These are phyloP conservation scores for Cochlearia excelsa DNA, from an alignment of 345 rosid genomes.

Conservation along the genomic window DNA sequence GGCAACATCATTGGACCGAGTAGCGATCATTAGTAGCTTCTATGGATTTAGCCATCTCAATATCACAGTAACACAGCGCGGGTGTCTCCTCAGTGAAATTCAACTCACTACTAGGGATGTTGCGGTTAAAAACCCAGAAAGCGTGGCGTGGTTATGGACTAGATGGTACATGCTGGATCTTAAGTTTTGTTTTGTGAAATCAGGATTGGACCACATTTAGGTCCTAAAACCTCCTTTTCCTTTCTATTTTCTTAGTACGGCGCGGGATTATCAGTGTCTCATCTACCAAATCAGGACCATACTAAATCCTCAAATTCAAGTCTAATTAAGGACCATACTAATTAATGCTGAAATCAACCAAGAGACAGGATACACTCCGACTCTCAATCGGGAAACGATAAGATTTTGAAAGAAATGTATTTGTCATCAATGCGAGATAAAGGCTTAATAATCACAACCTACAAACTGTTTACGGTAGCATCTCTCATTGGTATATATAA, in stretches of 20 bases:
- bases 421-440: not conserved
- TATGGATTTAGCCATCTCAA: not conserved
- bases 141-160: not conserved
- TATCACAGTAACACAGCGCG: not conserved
- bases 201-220: not conserved
- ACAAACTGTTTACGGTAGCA: conserved; percentile 23
- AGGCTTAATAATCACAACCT: conserved; percentile 15
- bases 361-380: not conserved
- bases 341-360: not conserved
- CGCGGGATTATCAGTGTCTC: not conserved
- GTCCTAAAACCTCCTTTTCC: not conserved
- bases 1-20: not conserved
- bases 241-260: not conserved
- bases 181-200: not conserved
- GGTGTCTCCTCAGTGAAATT: conserved; percentile 4
- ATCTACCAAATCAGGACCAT: conserved; percentile 8
- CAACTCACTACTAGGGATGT: conserved; percentile 5
- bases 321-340: not conserved
- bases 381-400: conserved; percentile 4
- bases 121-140: conserved; percentile 1
- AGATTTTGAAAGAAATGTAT: not conserved
- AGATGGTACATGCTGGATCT: not conserved
- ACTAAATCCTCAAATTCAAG: conserved; percentile 8
- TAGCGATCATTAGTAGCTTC: not conserved
- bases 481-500: conserved; percentile 17